Percentiles rank a stretch among this genome's conserved stretches.
Conservation (phyloP, 176 grass and related monocot genomes). For the Oryza meridionalis region DNA sequence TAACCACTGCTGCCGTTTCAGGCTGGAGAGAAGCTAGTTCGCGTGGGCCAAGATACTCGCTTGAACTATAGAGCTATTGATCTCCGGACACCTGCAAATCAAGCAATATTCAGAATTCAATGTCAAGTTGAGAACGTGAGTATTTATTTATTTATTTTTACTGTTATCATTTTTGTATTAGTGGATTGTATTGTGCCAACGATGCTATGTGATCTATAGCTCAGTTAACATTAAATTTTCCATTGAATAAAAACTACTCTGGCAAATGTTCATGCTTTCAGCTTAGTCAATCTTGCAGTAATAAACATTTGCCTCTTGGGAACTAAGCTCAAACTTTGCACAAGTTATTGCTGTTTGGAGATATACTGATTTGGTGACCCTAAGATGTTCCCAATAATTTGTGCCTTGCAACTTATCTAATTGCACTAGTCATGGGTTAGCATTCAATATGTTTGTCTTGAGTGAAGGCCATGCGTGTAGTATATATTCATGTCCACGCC, state of each 20-base stretch:
- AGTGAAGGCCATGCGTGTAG: neutral
- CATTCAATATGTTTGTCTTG: neutral
- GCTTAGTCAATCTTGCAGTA: neutral
- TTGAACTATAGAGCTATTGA: slow-evolving; percentile 81
- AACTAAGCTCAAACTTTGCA: neutral
- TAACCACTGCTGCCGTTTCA: slow-evolving; percentile 26
- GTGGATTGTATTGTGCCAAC: neutral
- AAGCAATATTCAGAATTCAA: slow-evolving; percentile 79
- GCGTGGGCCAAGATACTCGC: slow-evolving; percentile 88
- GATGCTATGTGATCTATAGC: neutral
- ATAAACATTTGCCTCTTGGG: neutral
- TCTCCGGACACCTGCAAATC: slow-evolving; percentile 68
- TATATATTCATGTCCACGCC: neutral
- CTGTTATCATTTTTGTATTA: slow-evolving; percentile 7
- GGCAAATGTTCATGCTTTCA: neutral
- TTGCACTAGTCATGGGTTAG: neutral
- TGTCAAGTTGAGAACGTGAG: slow-evolving; percentile 81
- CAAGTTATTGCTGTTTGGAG: neutral
- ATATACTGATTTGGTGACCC: neutral
- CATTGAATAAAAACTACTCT: neutral
- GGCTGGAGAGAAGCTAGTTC: slow-evolving; percentile 79
- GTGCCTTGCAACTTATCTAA: neutral
- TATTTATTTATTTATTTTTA: neutral
- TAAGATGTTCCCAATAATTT: neutral
- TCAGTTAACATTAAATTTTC: neutral